These are phyloP conservation scores for Linum trigynum DNA, from an alignment of 345 rosid species.

Conservation along the genomic window DNA sequence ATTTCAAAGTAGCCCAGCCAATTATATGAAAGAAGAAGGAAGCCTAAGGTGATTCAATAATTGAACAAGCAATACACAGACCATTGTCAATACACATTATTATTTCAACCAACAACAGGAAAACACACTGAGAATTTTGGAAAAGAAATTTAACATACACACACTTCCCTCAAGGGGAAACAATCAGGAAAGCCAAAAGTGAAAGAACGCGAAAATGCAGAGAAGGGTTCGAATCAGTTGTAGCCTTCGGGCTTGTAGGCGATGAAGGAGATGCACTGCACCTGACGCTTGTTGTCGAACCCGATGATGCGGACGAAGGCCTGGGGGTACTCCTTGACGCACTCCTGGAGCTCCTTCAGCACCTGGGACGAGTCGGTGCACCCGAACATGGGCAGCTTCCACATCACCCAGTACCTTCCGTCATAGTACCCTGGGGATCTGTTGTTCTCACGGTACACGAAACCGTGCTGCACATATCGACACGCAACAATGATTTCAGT, in stretches of 20 bases:
- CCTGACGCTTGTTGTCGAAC: constrained; percentile 43
- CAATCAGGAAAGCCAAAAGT: no score
- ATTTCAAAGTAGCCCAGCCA: no score
- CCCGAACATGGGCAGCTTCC: constrained; percentile 51
- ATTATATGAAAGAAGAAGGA: no score
- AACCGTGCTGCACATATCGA: constrained; percentile 18
- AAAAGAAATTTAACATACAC: no score
- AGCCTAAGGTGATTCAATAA: no score
- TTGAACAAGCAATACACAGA: no score
- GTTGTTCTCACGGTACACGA: constrained; percentile 31
- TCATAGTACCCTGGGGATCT: constrained; percentile 36
- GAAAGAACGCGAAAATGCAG: no score
- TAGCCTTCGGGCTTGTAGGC: constrained; percentile 11
- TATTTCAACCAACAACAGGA: no score
- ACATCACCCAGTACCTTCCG: constrained; percentile 47
- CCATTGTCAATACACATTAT: no score
- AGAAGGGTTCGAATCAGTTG: background rate
- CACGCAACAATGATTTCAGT: background rate
- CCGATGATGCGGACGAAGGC: constrained; percentile 29
- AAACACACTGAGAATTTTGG: no score
- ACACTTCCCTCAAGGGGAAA: no score
- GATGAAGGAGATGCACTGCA: constrained; percentile 45
- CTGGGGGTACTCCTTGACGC: constrained; percentile 23
- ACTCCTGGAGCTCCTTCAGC: constrained; percentile 33
- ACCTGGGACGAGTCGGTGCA: constrained; percentile 35